Percentiles rank a stretch among this genome's conserved stretches.
phyloP scores from a whole-genome alignment of 371 early-diverging fungal genomes.

The Gilbertella persicaria region DNA sequence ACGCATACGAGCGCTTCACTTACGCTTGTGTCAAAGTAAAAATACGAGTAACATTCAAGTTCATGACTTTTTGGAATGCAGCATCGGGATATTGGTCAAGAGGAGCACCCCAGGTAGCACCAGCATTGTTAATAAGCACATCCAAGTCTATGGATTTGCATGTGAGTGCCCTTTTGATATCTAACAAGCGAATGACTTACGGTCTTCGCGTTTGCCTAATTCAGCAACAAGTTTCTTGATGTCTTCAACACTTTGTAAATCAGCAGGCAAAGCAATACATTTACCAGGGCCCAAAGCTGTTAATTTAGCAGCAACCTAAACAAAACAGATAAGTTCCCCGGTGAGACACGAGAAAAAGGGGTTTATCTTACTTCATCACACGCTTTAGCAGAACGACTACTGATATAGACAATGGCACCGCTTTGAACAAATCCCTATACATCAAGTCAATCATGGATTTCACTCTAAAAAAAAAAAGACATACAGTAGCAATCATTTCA shows the following conservation, averaged over 20 bases:
- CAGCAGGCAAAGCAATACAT: constrained; percentile 77
- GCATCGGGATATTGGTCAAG: constrained; percentile 66
- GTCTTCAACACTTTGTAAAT: constrained; percentile 70
- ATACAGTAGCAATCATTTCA: constrained; percentile 67
- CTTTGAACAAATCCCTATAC: constrained; percentile 68
- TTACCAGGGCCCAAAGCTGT: constrained; percentile 66
- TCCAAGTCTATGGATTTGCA: constrained; percentile 60
- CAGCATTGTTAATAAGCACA: constrained; percentile 86
- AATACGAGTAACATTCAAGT: constrained; percentile 83
- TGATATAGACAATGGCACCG: constrained; percentile 79
- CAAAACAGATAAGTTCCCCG: too few relatives aligned
- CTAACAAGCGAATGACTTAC: too few relatives aligned
- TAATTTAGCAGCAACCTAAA: constrained; percentile 56
- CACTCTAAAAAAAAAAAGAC: background rate
- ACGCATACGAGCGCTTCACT: constrained; percentile 16
- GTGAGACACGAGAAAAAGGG: too few relatives aligned
- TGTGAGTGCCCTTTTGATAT: background rate
- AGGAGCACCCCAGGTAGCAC: constrained; percentile 76
- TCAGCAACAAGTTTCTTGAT: constrained; percentile 60
- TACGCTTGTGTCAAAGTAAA: constrained; percentile 85
- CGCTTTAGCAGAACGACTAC: constrained; percentile 62
- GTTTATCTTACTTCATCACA: constrained; percentile 55
- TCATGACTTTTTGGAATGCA: constrained; percentile 82
- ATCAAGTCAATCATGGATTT: background rate
- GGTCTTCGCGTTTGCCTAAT: constrained; percentile 60